phyloP scores from a whole-genome alignment of 106 monocot genomes.

The Chionographis japonica region DNA sequence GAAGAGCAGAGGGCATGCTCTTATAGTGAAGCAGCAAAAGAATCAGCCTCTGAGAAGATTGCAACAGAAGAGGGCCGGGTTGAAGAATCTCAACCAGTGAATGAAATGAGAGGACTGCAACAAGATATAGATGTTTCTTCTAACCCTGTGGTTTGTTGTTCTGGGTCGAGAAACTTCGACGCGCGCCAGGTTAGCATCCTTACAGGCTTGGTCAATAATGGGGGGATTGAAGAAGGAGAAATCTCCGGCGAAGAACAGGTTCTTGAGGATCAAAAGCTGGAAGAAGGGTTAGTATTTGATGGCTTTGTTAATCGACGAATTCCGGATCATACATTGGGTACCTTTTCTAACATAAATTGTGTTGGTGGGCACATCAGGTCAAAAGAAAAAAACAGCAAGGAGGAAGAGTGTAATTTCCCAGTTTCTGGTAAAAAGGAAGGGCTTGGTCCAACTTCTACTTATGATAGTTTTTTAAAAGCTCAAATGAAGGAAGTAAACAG shows the following conservation, averaged over 20 bases:
- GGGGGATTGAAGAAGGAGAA: slow-evolving; percentile 62
- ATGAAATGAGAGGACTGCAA: slow-evolving; percentile 1
- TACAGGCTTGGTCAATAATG: background rate
- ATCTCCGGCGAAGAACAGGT: slow-evolving; percentile 36
- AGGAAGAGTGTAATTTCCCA: background rate
- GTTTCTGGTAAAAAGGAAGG: background rate
- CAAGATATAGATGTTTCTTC: background rate
- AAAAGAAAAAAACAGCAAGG: background rate
- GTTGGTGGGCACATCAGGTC: background rate
- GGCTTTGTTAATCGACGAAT: background rate
- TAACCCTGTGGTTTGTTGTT: background rate
- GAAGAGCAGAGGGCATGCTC: background rate
- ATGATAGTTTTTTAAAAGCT: background rate
- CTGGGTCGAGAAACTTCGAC: slow-evolving; percentile 12
- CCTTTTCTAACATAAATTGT: background rate
- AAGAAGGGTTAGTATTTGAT: background rate
- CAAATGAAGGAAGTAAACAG: background rate
- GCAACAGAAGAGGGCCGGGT: background rate
- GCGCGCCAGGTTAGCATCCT: background rate
- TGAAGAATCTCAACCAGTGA: background rate
- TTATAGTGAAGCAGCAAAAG: background rate
- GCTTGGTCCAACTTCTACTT: background rate
- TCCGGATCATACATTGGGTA: background rate
- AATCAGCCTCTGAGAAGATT: background rate
- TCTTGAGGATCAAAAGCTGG: slow-evolving; percentile 8